phyloP scores from a whole-genome alignment of 768 basidiomycete species.

The Phylloporus sp. region DNA sequence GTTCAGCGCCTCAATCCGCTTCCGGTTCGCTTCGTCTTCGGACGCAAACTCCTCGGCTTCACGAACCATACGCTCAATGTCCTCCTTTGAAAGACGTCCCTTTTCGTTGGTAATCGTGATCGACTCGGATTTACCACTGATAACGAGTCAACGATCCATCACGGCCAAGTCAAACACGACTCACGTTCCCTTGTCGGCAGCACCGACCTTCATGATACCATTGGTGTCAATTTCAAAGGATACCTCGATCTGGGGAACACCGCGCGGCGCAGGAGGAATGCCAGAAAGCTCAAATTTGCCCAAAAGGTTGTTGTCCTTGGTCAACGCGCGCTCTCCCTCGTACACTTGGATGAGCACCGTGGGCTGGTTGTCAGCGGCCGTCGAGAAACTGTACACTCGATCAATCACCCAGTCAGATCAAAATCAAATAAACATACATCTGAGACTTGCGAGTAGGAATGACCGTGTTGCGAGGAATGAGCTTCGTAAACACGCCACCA shows the following conservation, averaged over 20 bases:
- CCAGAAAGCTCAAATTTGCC: conserved; percentile 93
- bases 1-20: conserved; percentile 84
- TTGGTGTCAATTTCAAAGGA: conserved; percentile 94
- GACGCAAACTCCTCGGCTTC: conserved; percentile 89
- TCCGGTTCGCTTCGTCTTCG: conserved; percentile 74
- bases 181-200: conserved; percentile 91
- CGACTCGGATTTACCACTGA: conserved; percentile 75
- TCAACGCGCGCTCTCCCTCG: conserved; percentile 95
- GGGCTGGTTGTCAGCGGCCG: conserved; percentile 87
- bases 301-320: conserved; percentile 97
- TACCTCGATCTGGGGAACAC: conserved; percentile 96
- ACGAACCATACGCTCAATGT: conserved; percentile 93
- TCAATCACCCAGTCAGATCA: background rate
- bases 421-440: conserved; percentile 45
- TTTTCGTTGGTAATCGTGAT: conserved; percentile 97
- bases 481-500: conserved; percentile 95
- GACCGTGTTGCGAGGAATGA: conserved; percentile 96
- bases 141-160: background rate
- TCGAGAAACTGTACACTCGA: conserved; percentile 51
- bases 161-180: conserved; percentile 19
- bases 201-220: conserved; percentile 92
- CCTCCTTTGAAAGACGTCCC: conserved; percentile 82
- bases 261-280: conserved; percentile 93
- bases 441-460: conserved; percentile 97
- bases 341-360: conserved; percentile 96